phyloP scores from a whole-genome alignment of 2,329 filamentous ascomycete genomes.

The Emericellopsis cladophorae region DNA sequence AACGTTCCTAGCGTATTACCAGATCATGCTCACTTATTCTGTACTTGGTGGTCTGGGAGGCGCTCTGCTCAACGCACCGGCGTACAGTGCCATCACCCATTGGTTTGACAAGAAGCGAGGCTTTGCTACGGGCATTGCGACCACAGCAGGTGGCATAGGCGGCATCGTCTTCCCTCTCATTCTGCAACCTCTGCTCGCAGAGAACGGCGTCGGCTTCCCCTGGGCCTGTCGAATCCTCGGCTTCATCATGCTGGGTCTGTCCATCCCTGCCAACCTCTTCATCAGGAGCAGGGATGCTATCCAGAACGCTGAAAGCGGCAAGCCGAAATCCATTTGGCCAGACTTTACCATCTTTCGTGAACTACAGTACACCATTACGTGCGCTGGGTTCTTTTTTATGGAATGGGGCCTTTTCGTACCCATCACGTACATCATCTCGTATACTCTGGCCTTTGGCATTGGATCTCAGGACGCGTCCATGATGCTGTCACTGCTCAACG shows the following conservation, averaged over 20 bases:
- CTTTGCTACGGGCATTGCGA: slow-evolving; percentile 56
- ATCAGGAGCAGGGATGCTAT: not conserved
- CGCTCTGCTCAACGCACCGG: slow-evolving; percentile 57
- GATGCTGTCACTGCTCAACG: slow-evolving; percentile 57
- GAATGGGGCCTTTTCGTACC: slow-evolving; percentile 34
- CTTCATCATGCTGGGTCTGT: slow-evolving; percentile 6
- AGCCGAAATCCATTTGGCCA: slow-evolving; percentile 1
- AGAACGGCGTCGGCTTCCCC: slow-evolving; percentile 14
- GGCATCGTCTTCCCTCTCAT: slow-evolving; percentile 36
- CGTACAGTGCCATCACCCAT: slow-evolving; percentile 53
- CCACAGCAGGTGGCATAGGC: slow-evolving; percentile 49
- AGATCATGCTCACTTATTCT: slow-evolving; percentile 59
- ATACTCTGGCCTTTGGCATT: slow-evolving; percentile 36
- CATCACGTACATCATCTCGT: slow-evolving; percentile 46
- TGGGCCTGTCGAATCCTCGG: slow-evolving; percentile 17
- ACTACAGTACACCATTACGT: not conserved
- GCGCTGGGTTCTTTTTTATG: slow-evolving; percentile 17
- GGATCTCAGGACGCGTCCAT: slow-evolving; percentile 40
- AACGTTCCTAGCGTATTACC: slow-evolving; percentile 41
- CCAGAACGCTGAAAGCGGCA: not conserved
- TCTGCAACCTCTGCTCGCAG: slow-evolving; percentile 16
- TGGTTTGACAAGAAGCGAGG: slow-evolving; percentile 54
- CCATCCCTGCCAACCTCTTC: slow-evolving; percentile 1
- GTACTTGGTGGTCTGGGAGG: slow-evolving; percentile 53
- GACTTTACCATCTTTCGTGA: slow-evolving; percentile 3